phyloP scores from a whole-genome alignment of 495 filamentous ascomycete species.

The Physcia stellaris region DNA sequence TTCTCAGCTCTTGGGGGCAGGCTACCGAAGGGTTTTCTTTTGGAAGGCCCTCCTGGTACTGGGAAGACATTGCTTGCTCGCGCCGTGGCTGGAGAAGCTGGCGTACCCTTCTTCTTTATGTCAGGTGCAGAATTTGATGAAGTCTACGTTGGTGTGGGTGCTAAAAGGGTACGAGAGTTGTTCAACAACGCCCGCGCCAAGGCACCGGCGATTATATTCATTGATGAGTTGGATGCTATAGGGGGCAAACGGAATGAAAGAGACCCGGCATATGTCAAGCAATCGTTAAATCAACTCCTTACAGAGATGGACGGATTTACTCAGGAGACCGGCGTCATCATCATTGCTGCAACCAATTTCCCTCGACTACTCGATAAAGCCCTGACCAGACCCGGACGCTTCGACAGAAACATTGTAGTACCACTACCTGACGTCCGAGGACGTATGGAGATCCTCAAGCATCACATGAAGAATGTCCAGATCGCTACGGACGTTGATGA shows the following conservation, averaged over 20 bases:
- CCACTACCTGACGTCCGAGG: slow-evolving; percentile 91
- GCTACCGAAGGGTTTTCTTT: slow-evolving; percentile 87
- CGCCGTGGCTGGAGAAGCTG: slow-evolving; percentile 91
- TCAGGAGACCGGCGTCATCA: slow-evolving; percentile 84
- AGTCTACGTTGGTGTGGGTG: slow-evolving; percentile 94
- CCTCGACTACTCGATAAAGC: slow-evolving; percentile 90
- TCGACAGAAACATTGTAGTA: slow-evolving; percentile 82
- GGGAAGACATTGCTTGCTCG: slow-evolving; percentile 96
- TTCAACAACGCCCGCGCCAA: slow-evolving; percentile 78
- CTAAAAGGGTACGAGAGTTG: slow-evolving; percentile 94
- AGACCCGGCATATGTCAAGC: slow-evolving; percentile 92
- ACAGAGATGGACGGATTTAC: slow-evolving; percentile 98
- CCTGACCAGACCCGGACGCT: slow-evolving; percentile 83
- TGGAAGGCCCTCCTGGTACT: slow-evolving; percentile 92
- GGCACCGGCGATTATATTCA: slow-evolving; percentile 93
- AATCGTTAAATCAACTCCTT: slow-evolving; percentile 92
- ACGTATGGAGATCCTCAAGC: slow-evolving; percentile 76
- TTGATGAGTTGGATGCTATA: slow-evolving; percentile 94
- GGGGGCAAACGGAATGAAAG: slow-evolving; percentile 85
- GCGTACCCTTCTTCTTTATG: slow-evolving; percentile 99
- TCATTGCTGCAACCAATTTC: slow-evolving; percentile 92
- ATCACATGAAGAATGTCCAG: slow-evolving; percentile 83
- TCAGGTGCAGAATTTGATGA: slow-evolving; percentile 98
- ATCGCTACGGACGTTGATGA: slow-evolving; percentile 67
- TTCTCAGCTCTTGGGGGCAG: slow-evolving; percentile 90